Evolutionary conservation across 2,329 filamentous ascomycete genomes (phyloP).

Genomic region (Neocatenulostroma microsporum): DNA sequence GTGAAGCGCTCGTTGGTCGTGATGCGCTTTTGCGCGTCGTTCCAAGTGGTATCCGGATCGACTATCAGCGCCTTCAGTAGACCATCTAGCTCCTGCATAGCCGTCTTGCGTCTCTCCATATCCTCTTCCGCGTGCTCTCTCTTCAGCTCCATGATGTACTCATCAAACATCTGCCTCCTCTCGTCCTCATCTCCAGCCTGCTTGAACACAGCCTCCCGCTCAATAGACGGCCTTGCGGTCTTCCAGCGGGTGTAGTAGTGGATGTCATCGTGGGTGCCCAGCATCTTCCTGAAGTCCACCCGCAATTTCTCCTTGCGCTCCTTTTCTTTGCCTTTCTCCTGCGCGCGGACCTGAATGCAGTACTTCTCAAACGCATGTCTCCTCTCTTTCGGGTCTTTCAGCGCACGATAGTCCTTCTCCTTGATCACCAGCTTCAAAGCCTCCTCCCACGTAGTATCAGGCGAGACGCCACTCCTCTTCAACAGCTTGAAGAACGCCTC

Average conservation of each 20-base stretch:
- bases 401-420: slow-evolving; percentile 84
- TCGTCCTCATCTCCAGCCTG: slow-evolving; percentile 82
- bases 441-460: slow-evolving; percentile 90
- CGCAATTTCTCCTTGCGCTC: slow-evolving; percentile 87
- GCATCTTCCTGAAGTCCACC: slow-evolving; percentile 90
- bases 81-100: slow-evolving; percentile 72
- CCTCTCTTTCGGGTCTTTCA: slow-evolving; percentile 86
- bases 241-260: slow-evolving; percentile 96
- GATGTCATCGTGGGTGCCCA: slow-evolving; percentile 93
- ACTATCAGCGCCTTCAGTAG: slow-evolving; percentile 73
- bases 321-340: slow-evolving; percentile 91
- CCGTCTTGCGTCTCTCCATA: slow-evolving; percentile 62
- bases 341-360: slow-evolving; percentile 75
- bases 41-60: slow-evolving; percentile 92
- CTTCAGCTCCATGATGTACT: slow-evolving; percentile 80
- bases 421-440: slow-evolving; percentile 77
- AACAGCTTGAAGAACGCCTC: slow-evolving; percentile 88
- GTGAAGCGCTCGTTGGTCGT: slow-evolving; percentile 69
- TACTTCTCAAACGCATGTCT: slow-evolving; percentile 93
- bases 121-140: slow-evolving; percentile 72
- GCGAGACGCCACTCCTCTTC: slow-evolving; percentile 73
- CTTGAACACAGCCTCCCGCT: slow-evolving; percentile 91
- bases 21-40: slow-evolving; percentile 76
- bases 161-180: slow-evolving; percentile 82
- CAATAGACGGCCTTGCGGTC: slow-evolving; percentile 86